Base-by-base conservation (phyloP, 176 grass and related monocot genomes). In the Oryza glumipatula region DNA sequence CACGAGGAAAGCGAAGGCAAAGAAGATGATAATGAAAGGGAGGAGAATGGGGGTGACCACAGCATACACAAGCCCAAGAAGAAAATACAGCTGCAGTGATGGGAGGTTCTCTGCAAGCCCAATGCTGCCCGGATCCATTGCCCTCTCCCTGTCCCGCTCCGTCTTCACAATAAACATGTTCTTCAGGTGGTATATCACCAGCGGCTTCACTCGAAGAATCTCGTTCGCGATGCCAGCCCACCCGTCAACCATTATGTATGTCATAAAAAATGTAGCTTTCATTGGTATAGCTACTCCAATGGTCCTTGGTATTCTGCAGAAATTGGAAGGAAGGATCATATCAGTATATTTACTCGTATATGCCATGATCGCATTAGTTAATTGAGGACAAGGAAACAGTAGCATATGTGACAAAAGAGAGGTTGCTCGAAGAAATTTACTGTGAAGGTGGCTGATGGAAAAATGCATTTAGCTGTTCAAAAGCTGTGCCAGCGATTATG, bases 261-360 rank as follows among this genome's bases (percentile, higher is more conserved):
- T 98, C 96, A 98, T 98, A 76, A 98, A 98, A 80, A 98, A 98
- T 85, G 96, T 98, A 82, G 96, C 96, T 76, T 98, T 98, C 96
- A 98, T 98, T 86, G 96, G 96, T 88, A 98, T 95, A 38, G 91
- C 88, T 64, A 98, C 96, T 70, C 96, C 96, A 33, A 98, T 98
- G 78, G 93, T 95, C 85, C 75, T 92, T 26, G 93, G 93, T 84
- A 98, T 95, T 81, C 96, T 98, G 79, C 21, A 81, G 3, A 38
- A 90, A 21, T 56, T 56, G 2, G 23, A 23, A 22, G 19, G 58
- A 83, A 79, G 35, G 22, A 41, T 41, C 39, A 67, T 21, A 56
- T 69, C 15, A 73, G 14, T 33, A 64, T 33, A 64, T 52, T 63
- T 47, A 35, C 21, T 64, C 82, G 3, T 41, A n/a, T 77, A n/a